Evolutionary conservation across 2,329 filamentous ascomycete genomes (phyloP).

Genomic region (Lasiodiplodia gonubiensis): DNA sequence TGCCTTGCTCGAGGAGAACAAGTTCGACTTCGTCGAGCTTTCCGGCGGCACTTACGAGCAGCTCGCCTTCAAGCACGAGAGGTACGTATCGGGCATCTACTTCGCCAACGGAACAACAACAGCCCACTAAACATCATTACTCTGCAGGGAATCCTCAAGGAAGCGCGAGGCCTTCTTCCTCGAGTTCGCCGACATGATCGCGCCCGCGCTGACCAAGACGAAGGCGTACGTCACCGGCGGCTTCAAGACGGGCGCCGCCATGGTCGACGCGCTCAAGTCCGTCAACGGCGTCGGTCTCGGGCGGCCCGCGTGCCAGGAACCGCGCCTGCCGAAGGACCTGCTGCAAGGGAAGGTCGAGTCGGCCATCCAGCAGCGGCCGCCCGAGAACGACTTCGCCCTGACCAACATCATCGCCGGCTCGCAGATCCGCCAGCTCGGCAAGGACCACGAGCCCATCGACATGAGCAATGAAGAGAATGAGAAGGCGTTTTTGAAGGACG

Average conservation of each 20-base stretch:
- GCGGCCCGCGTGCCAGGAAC: conserved; percentile 60
- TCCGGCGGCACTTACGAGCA: conserved; percentile 60
- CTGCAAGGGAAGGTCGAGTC: conserved; percentile 50
- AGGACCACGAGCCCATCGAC: conserved; percentile 61
- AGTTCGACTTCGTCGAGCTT: conserved; percentile 71
- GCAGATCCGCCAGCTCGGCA: conserved; percentile 60
- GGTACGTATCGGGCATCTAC: conserved; percentile 31
- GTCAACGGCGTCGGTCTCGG: conserved; percentile 66
- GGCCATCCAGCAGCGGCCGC: conserved; percentile 55
- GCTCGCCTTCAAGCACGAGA: conserved; percentile 37
- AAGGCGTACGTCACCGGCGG: conserved; percentile 64
- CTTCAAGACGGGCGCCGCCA: conserved; percentile 42
- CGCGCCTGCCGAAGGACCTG: conserved; percentile 52
- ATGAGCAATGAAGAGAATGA: conserved; percentile 55
- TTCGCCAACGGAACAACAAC: conserved; percentile 37
- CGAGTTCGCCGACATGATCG: conserved; percentile 64
- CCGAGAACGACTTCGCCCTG: conserved; percentile 59
- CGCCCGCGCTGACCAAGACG: conserved; percentile 57
- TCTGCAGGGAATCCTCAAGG: conserved; percentile 56
- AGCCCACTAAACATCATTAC: not conserved
- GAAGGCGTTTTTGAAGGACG: conserved; percentile 56
- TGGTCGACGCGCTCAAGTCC: conserved; percentile 29
- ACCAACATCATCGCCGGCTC: conserved; percentile 55
- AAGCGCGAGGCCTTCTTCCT: conserved; percentile 72
- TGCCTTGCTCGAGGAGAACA: conserved; percentile 61